phyloP scores from a whole-genome alignment of 2,329 filamentous ascomycete genomes.

The Curvularia spicifera region DNA sequence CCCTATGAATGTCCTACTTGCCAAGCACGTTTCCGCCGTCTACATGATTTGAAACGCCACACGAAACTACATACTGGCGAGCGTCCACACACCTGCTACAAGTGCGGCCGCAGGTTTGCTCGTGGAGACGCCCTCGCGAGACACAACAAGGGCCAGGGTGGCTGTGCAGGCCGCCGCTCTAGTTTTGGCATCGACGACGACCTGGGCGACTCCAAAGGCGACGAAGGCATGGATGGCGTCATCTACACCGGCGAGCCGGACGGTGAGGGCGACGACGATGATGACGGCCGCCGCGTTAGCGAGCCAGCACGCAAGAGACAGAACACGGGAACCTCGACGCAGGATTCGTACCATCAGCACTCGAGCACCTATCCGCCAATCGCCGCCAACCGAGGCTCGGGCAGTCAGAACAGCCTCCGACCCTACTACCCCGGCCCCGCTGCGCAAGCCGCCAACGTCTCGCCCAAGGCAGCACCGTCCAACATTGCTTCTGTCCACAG shows the following conservation, averaged over 20 bases:
- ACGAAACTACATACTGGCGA: conserved; percentile 97
- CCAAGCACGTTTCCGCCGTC: conserved; percentile 85
- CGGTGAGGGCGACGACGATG: conserved; percentile 63
- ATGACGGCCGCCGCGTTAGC: conserved; percentile 63
- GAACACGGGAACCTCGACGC: conserved; percentile 61
- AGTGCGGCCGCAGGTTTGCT: conserved; percentile 93
- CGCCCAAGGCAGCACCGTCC: conserved; percentile 47
- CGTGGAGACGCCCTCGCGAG: conserved; percentile 92
- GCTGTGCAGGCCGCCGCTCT: conserved; percentile 87
- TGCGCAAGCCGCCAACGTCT: conserved; percentile 49
- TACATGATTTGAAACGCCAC: conserved; percentile 95
- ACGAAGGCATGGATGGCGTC: conserved; percentile 68
- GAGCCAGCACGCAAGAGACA: conserved; percentile 77
- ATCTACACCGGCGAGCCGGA: conserved; percentile 65
- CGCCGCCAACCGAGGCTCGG: conserved; percentile 49
- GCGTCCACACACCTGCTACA: conserved; percentile 91
- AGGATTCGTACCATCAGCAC: conserved; percentile 68
- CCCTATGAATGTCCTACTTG: conserved; percentile 95
- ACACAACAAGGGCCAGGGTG: conserved; percentile 93
- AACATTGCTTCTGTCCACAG: conserved; percentile 48
- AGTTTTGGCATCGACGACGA: conserved; percentile 86
- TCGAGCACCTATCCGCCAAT: conserved; percentile 80
- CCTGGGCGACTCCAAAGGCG: conserved; percentile 54
- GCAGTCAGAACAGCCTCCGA: conserved; percentile 40
- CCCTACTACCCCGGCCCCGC: conserved; percentile 47